Evolutionary conservation across 208 protist species (phyloP).

Genomic region (Trypanosoma theileri): DNA sequence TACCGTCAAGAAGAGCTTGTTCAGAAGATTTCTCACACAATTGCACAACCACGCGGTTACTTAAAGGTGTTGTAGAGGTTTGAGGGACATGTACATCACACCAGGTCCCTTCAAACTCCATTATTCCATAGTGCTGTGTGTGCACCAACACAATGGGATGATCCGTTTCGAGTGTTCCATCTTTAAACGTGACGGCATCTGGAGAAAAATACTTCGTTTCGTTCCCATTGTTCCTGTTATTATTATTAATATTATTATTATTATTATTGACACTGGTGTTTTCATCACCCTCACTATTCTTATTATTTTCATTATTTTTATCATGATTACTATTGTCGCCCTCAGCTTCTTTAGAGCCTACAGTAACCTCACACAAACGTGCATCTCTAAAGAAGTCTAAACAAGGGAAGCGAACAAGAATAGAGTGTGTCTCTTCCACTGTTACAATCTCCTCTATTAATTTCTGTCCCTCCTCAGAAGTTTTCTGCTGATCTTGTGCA

Average conservation of each 20-base stretch:
- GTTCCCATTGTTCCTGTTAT: neutral
- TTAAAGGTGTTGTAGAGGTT: slow-evolving; percentile 29
- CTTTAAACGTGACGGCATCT: slow-evolving; percentile 38
- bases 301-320: neutral
- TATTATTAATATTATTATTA: neutral
- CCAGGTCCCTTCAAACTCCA: slow-evolving; percentile 70
- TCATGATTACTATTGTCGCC: neutral
- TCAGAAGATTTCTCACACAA: slow-evolving; percentile 27
- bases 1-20: neutral
- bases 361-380: slow-evolving; percentile 61
- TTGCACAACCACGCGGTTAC: slow-evolving; percentile 13
- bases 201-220: slow-evolving; percentile 29
- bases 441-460: slow-evolving; percentile 54
- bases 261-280: too few species aligned
- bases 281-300: too few species aligned
- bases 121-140: slow-evolving; percentile 32
- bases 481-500: slow-evolving; percentile 13
- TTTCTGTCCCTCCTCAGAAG: neutral
- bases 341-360: neutral
- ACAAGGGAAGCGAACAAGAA: slow-evolving; percentile 79
- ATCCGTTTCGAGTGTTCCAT: slow-evolving; percentile 42
- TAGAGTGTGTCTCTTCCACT: slow-evolving; percentile 34
- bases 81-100: slow-evolving; percentile 24
- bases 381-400: slow-evolving; percentile 81
- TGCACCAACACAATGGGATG: slow-evolving; percentile 54